A percentile compares a stretch with the other conserved stretches of the same genome.
Conservation (phyloP, 345 rosid genomes). For the Psidium guajava region DNA sequence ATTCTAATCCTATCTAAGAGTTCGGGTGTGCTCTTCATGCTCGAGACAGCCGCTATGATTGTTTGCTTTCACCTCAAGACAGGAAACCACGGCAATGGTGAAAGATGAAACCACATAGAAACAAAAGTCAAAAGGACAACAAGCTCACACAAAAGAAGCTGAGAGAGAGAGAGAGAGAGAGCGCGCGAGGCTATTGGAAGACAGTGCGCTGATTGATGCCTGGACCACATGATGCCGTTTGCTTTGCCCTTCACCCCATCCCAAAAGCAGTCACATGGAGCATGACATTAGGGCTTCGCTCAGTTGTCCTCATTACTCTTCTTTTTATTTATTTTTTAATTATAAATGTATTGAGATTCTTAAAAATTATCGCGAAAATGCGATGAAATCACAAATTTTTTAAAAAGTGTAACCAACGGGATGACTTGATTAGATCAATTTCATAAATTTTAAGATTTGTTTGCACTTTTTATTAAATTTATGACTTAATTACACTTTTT, state of each 20-base stretch:
- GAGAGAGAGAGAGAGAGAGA: neutral
- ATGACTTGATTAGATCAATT: too few relatives aligned
- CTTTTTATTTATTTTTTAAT: neutral
- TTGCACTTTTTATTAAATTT: too few relatives aligned
- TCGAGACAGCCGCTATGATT: neutral
- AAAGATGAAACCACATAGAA: neutral
- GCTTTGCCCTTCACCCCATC: conserved; percentile 9
- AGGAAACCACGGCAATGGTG: neutral
- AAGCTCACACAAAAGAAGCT: neutral
- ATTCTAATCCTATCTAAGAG: neutral
- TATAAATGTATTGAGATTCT: too few relatives aligned
- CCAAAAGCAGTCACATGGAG: conserved; percentile 10
- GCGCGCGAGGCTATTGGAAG: neutral
- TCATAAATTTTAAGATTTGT: too few relatives aligned
- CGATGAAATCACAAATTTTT: too few relatives aligned
- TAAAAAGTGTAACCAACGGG: too few relatives aligned
- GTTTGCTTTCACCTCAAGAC: neutral
- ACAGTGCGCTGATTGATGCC: conserved; percentile 9
- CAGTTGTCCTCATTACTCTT: neutral
- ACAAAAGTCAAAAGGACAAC: conserved; percentile 2
- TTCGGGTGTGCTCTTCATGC: neutral
- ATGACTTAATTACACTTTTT: too few relatives aligned
- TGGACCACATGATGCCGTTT: conserved; percentile 20
- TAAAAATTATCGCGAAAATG: too few relatives aligned
- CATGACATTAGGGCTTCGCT: neutral